These are phyloP conservation scores for Cytospora chrysosperma DNA, from an alignment of 2,329 filamentous ascomycete species.

Conservation along the genomic window DNA sequence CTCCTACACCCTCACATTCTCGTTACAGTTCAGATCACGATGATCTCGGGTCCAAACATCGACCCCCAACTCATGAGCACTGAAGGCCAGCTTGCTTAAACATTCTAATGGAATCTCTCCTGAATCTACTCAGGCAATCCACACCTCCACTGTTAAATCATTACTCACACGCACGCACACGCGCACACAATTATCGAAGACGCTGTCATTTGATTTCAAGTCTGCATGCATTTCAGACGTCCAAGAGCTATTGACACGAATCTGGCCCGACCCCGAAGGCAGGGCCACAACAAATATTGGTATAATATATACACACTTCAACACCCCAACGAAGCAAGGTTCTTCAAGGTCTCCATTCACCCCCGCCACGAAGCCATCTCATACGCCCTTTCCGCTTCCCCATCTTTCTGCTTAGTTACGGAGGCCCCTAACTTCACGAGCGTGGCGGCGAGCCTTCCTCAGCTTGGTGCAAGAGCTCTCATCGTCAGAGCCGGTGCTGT, in stretches of 20 bases:
- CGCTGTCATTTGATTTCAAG: neutral
- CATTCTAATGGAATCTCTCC: accelerated
- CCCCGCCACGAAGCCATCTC: neutral
- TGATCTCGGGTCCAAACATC: neutral
- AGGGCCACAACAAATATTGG: constrained; percentile 5
- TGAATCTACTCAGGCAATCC: neutral
- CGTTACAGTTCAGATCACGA: too few relatives aligned
- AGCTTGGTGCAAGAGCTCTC: constrained; percentile 8
- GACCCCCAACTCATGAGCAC: too few relatives aligned
- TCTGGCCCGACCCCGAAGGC: constrained; percentile 3
- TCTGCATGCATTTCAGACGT: constrained; percentile 7
- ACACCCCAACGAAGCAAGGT: constrained; percentile 8
- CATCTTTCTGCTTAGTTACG: neutral
- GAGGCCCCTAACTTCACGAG: constrained; percentile 9
- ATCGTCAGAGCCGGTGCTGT: constrained; percentile 1
- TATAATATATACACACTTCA: constrained; percentile 15
- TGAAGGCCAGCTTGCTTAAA: neutral
- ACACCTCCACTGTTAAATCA: neutral
- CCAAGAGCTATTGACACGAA: constrained; percentile 1
- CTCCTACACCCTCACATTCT: neutral
- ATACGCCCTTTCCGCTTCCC: neutral
- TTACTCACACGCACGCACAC: too few relatives aligned
- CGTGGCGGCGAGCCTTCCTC: constrained; percentile 17
- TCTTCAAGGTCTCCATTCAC: neutral
- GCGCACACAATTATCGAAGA: neutral